phyloP scores from a whole-genome alignment of 2,329 filamentous ascomycete species.

The Plectosphaerella cucumerina region DNA sequence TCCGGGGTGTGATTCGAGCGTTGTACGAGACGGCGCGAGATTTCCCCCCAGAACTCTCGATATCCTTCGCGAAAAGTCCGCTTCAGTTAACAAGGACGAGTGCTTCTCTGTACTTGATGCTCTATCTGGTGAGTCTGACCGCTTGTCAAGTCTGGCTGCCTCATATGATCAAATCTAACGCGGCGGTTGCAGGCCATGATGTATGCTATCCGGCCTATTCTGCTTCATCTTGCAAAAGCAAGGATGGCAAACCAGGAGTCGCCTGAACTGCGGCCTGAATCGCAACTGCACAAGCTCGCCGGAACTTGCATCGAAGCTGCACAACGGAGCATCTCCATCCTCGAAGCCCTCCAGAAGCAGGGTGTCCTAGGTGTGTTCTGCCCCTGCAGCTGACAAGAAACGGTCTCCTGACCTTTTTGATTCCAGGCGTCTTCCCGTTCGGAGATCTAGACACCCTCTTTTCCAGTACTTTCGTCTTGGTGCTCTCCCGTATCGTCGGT shows the following conservation, averaged over 20 bases:
- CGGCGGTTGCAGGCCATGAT: neutral
- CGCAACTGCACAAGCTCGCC: neutral
- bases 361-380: neutral
- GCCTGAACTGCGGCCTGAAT: neutral
- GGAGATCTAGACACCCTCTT: constrained; percentile 1
- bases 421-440: neutral
- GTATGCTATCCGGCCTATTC: neutral
- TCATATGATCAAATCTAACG: neutral
- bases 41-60: neutral
- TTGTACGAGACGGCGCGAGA: neutral
- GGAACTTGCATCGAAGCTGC: neutral
- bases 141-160: too few species aligned
- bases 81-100: neutral
- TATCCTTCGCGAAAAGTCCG: neutral
- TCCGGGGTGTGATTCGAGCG: neutral
- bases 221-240: neutral
- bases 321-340: neutral
- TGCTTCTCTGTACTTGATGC: constrained; percentile 1
- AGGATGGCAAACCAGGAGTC: neutral
- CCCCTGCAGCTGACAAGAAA: too few species aligned
- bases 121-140: neutral
- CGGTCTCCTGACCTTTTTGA: too few species aligned
- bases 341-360: neutral
- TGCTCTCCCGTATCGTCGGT: neutral
- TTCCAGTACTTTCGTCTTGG: neutral